A percentile compares a stretch with the other conserved stretches of the same genome.
Evolutionary conservation across 1,139 yeast species (phyloP).

Genomic region (Hemisphaericaspora xylofermentans): DNA sequence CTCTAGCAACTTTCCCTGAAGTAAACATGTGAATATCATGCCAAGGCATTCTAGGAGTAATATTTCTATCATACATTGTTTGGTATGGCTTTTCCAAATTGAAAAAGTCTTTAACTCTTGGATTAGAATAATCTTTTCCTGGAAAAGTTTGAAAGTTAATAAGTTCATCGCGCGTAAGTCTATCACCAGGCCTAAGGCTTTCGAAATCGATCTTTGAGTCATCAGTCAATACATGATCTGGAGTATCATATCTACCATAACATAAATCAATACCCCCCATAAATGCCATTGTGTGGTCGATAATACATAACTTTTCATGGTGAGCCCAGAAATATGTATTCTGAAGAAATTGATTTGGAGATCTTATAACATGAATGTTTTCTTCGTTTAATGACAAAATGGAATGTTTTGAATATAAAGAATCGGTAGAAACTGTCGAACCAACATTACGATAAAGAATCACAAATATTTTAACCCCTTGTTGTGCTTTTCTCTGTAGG

Average conservation of each 20-base stretch:
- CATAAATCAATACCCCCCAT: conserved; percentile 96
- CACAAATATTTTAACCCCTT: conserved; percentile 88
- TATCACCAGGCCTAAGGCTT: conserved; percentile 28
- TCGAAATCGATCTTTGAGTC: conserved; percentile 52
- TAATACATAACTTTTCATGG: conserved; percentile 86
- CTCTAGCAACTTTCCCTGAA: conserved; percentile 94
- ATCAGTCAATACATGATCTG: conserved; percentile 88
- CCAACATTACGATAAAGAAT: conserved; percentile 96
- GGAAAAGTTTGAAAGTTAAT: conserved; percentile 75
- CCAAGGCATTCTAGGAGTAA: conserved; percentile 97
- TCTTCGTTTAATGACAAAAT: conserved; percentile 75
- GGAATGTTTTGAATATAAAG: conserved; percentile 91
- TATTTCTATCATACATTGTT: conserved; percentile 83
- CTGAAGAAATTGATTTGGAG: conserved; percentile 93
- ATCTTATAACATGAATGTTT: conserved; percentile 85
- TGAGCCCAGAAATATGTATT: conserved; percentile 98
- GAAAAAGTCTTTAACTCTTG: conserved; percentile 84
- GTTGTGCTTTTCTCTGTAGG: conserved; percentile 84
- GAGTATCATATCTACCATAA: conserved; percentile 93
- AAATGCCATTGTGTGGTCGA: conserved; percentile 88
- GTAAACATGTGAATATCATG: conserved; percentile 98
- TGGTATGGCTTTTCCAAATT: conserved; percentile 84
- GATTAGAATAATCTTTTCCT: conserved; percentile 97
- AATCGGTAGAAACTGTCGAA: conserved; percentile 88
- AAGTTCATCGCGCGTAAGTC: conserved; percentile 33